Evolutionary conservation across 176 grass and related monocot genomes (phyloP).

Genomic region (Eleusine indica): DNA sequence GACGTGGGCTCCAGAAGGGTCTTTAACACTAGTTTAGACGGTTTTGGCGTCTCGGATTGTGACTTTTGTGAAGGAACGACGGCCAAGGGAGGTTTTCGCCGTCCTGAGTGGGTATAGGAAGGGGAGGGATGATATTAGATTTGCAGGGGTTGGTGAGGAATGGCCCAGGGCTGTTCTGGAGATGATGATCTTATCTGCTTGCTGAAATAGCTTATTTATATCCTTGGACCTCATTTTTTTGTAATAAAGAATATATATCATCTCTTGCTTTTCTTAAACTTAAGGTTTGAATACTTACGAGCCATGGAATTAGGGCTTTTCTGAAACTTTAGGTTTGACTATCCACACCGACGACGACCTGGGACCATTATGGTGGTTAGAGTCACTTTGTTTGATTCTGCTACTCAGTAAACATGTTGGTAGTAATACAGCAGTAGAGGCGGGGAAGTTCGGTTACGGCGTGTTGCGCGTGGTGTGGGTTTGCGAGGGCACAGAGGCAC

Average conservation of each 20-base stretch:
- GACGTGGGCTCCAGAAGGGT: not conserved
- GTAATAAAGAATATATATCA: not conserved
- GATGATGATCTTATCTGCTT: constrained; percentile 38
- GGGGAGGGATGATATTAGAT: not conserved
- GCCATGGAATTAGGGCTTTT: not conserved
- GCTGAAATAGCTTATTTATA: not conserved
- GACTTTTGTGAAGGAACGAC: not conserved
- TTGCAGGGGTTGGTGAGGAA: constrained; percentile 8
- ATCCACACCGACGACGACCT: not conserved
- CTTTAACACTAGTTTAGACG: not conserved
- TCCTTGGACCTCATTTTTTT: not conserved
- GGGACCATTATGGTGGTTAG: not conserved
- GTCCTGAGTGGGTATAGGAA: no score
- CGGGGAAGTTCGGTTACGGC: not conserved
- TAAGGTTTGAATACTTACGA: not conserved
- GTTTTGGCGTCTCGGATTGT: constrained; percentile 5
- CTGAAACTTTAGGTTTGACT: not conserved
- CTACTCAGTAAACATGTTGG: not conserved
- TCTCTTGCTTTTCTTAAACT: not conserved
- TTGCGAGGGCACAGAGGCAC: not conserved
- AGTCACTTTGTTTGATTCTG: not conserved
- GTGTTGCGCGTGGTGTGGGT: not conserved
- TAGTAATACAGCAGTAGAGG: not conserved
- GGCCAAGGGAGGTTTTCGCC: no score
- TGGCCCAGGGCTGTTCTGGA: constrained; percentile 1